phyloP scores from a whole-genome alignment of 2,329 filamentous ascomycete species.

The Calonectria multiphialidica region DNA sequence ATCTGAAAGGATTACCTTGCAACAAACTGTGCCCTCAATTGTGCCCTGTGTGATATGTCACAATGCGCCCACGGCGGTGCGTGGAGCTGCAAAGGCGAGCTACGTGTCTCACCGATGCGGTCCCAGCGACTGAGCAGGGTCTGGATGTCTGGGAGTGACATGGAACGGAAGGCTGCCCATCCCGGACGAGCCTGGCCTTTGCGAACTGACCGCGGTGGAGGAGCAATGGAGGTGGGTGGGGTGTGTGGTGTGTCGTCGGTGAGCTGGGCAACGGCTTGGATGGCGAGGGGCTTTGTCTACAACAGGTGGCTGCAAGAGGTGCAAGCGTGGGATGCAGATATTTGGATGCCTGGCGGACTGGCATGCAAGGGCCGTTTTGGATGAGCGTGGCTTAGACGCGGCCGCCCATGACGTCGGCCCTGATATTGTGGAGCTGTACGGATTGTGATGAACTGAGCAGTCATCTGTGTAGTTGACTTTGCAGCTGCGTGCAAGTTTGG shows the following conservation, averaged over 20 bases:
- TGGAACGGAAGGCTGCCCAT: not conserved
- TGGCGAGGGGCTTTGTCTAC: not conserved
- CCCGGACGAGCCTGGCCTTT: not conserved
- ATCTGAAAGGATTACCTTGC: not conserved
- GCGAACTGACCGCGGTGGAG: conserved; percentile 3
- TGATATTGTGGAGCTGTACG: not conserved
- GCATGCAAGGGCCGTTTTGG: conserved; percentile 5
- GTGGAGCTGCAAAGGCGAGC: not conserved
- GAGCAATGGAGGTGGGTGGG: not conserved
- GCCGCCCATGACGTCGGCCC: conserved; percentile 7
- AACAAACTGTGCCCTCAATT: too few relatives aligned
- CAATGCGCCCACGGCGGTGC: not conserved
- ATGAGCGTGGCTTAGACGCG: conserved; percentile 12
- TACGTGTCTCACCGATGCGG: conserved; percentile 3
- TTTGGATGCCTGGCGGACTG: conserved; percentile 12
- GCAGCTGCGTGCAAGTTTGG: not conserved
- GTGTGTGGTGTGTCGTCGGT: not conserved
- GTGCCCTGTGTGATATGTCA: not conserved
- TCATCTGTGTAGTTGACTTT: too few relatives aligned
- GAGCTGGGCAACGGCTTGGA: not conserved
- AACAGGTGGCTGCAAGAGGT: not conserved
- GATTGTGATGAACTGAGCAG: not conserved
- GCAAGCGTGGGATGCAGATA: not conserved
- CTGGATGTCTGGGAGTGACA: not conserved
- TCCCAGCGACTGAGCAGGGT: not conserved